These are phyloP conservation scores for Ophiostoma australiae DNA, from an alignment of 2,329 filamentous ascomycete genomes.

Conservation along the genomic window DNA sequence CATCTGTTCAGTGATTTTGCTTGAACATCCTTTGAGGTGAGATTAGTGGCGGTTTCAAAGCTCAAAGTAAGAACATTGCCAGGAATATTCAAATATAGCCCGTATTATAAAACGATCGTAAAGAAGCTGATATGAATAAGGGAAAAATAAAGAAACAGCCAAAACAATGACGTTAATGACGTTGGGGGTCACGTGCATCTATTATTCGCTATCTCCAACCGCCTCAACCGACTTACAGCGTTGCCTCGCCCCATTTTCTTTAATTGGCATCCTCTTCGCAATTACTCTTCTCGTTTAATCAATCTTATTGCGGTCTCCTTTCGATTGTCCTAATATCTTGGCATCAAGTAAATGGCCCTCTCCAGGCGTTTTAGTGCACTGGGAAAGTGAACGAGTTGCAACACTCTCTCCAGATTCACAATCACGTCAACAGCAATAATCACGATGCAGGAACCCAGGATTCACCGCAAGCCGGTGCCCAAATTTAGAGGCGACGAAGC, in stretches of 20 bases:
- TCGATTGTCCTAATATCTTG: conserved; percentile 6
- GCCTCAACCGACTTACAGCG: background rate
- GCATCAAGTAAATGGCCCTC: background rate
- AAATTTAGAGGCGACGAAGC: background rate
- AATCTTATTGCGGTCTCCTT: background rate
- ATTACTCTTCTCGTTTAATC: background rate
- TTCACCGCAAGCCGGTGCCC: conserved; percentile 11
- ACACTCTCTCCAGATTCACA: background rate
- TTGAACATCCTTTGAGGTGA: background rate
- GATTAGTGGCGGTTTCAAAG: background rate
- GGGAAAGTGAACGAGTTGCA: background rate
- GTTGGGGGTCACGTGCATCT: background rate
- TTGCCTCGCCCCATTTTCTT: conserved; percentile 13
- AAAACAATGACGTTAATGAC: background rate
- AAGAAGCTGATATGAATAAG: background rate
- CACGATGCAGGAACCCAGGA: background rate
- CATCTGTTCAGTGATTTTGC: background rate
- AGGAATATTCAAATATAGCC: background rate
- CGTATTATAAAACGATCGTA: background rate
- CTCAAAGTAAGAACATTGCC: background rate
- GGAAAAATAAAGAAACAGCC: background rate
- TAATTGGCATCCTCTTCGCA: conserved; percentile 12
- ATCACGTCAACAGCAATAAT: background rate
- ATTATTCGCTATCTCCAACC: background rate
- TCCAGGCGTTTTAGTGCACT: background rate